phyloP scores from a whole-genome alignment of 1,284 basidiomycete genomes.

The Uromyces viciae-fabae region DNA sequence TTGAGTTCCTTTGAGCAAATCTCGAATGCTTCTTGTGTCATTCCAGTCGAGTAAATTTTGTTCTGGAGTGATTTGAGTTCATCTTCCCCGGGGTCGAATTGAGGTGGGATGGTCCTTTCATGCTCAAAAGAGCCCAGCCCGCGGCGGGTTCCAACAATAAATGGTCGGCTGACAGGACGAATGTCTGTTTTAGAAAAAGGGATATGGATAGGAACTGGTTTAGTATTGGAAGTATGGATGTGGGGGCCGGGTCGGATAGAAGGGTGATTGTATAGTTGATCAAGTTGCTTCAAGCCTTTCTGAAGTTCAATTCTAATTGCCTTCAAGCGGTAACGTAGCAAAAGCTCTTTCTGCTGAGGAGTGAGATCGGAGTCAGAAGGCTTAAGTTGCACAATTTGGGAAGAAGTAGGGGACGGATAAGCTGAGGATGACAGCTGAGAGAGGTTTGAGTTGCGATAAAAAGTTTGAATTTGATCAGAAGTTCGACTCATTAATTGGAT shows the following conservation, averaged over 20 bases:
- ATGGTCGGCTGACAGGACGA: not conserved
- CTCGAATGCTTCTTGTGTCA: conserved; percentile 49
- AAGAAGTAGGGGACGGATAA: not conserved
- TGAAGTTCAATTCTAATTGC: not conserved
- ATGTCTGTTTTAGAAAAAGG: not conserved
- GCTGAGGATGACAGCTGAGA: not conserved
- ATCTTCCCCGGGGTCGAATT: conserved; percentile 42
- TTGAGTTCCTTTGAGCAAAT: conserved; percentile 51
- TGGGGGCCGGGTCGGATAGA: not conserved
- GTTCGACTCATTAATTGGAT: not conserved
- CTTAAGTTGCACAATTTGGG: not conserved
- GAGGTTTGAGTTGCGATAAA: not conserved
- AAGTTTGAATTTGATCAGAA: conserved; percentile 11
- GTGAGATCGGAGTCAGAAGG: conserved; percentile 11
- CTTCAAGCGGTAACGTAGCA: conserved; percentile 17
- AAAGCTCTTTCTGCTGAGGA: conserved; percentile 23
- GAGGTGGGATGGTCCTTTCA: conserved; percentile 18
- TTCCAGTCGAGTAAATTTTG: conserved; percentile 48
- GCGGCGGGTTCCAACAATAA: not conserved
- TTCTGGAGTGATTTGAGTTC: conserved; percentile 50
- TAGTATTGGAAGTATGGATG: not conserved
- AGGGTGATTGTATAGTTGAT: not conserved
- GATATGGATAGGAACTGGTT: not conserved
- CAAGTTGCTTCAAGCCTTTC: not conserved
- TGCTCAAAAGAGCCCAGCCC: not conserved